Evolutionary conservation across 2,329 filamentous ascomycete species (phyloP).

Genomic region (Fonsecaea monophora): DNA sequence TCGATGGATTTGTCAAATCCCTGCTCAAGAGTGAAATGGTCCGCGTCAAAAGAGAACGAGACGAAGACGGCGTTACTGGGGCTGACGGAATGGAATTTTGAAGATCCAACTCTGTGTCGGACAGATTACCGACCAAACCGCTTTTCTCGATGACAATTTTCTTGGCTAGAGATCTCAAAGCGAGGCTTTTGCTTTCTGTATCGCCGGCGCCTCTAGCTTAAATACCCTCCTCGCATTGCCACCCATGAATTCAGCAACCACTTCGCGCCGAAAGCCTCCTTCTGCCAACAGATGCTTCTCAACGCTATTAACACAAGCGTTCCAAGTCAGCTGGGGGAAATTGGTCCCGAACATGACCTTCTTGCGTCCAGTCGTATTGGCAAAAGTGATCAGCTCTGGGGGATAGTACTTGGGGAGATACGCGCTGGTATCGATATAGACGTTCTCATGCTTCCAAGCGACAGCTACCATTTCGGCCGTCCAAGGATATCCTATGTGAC

Average conservation of each 20-base stretch:
- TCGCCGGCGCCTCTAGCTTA: constrained; percentile 23
- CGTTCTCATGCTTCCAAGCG: constrained; percentile 42
- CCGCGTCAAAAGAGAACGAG: constrained; percentile 58
- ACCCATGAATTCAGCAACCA: constrained; percentile 34
- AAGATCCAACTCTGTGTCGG: constrained; percentile 29
- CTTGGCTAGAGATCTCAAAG: background rate
- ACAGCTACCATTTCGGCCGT: constrained; percentile 39
- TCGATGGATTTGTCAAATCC: constrained; percentile 77
- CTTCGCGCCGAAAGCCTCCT: constrained; percentile 18
- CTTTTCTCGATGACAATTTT: background rate
- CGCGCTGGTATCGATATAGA: constrained; percentile 41
- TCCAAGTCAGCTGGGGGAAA: constrained; percentile 41
- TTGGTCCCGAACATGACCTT: constrained; percentile 43
- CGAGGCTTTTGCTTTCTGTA: background rate
- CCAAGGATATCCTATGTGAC: constrained; percentile 42
- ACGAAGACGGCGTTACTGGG: constrained; percentile 54
- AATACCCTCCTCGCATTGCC: constrained; percentile 37
- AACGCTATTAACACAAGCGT: constrained; percentile 38
- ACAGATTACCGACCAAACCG: background rate
- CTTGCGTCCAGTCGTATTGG: constrained; percentile 39
- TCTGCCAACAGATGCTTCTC: constrained; percentile 17
- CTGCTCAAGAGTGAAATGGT: constrained; percentile 76
- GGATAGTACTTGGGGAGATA: constrained; percentile 41
- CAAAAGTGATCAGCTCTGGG: constrained; percentile 39
- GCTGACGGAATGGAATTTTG: constrained; percentile 71